phyloP scores from a whole-genome alignment of 2,329 filamentous ascomycete genomes.

The Grosmannia clavigera region DNA sequence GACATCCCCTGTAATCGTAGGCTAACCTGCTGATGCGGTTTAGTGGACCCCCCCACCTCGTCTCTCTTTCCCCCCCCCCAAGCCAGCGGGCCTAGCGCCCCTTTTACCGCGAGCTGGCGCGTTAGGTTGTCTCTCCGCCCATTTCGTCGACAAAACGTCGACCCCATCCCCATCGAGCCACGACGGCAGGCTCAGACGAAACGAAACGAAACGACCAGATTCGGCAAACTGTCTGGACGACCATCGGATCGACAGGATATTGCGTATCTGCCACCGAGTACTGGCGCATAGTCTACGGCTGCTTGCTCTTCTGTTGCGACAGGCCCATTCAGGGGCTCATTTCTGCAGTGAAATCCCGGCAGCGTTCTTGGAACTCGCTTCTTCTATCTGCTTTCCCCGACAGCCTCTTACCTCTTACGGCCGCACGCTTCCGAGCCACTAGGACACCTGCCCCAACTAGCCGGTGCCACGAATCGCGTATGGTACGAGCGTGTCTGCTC shows the following conservation, averaged over 20 bases:
- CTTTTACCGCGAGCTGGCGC: neutral
- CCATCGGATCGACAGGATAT: no score
- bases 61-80: neutral
- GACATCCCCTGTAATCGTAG: neutral
- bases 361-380: neutral
- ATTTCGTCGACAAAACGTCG: neutral
- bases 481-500: no score
- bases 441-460: no score
- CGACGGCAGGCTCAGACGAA: neutral
- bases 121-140: neutral
- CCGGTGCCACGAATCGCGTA: no score
- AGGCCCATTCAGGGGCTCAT: neutral
- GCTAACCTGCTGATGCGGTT: neutral
- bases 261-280: neutral
- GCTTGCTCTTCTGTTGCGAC: no score
- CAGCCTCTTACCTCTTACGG: neutral
- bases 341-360: neutral
- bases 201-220: neutral
- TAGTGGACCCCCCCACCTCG: no score
- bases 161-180: neutral
- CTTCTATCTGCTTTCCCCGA: neutral
- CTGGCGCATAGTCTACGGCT: neutral
- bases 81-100: neutral
- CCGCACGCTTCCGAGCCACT: no score
- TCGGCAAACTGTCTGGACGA: neutral